Percentiles rank a stretch among this genome's conserved stretches.
These are phyloP conservation scores for Boeremia lycopersici DNA, from an alignment of 2,329 filamentous ascomycete species.

Conservation along the genomic window DNA sequence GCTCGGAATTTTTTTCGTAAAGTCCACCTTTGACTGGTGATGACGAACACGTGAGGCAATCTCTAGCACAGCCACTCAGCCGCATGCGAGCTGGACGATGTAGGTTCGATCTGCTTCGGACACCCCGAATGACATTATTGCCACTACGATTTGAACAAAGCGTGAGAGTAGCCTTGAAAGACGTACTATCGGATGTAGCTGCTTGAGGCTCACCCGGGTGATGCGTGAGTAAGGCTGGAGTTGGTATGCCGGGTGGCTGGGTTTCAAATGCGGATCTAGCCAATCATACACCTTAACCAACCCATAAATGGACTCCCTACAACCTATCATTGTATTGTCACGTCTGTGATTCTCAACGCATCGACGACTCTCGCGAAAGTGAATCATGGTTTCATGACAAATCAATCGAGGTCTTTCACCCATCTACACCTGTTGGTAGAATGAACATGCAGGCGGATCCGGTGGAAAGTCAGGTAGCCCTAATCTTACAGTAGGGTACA, in stretches of 20 bases:
- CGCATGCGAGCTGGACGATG: background rate
- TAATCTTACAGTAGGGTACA: background rate
- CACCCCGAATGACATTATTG: background rate
- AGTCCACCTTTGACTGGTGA: background rate
- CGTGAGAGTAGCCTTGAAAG: background rate
- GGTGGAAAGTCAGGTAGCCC: background rate
- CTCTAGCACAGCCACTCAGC: background rate
- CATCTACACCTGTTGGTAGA: background rate
- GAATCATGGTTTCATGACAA: background rate
- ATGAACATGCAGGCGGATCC: background rate
- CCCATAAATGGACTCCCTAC: background rate
- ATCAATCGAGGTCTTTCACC: background rate
- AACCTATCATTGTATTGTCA: background rate
- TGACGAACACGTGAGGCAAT: background rate
- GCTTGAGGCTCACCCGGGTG: background rate
- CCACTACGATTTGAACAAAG: background rate
- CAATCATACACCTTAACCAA: background rate
- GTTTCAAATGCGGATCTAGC: background rate
- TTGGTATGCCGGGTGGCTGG: background rate
- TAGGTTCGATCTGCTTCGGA: background rate
- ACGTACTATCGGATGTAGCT: background rate
- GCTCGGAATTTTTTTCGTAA: too few species aligned
- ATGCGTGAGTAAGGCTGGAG: background rate
- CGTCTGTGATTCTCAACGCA: background rate
- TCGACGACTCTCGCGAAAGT: background rate